Evolutionary conservation across 2,329 filamentous ascomycete genomes (phyloP).

Genomic region (Xylogone sp.): DNA sequence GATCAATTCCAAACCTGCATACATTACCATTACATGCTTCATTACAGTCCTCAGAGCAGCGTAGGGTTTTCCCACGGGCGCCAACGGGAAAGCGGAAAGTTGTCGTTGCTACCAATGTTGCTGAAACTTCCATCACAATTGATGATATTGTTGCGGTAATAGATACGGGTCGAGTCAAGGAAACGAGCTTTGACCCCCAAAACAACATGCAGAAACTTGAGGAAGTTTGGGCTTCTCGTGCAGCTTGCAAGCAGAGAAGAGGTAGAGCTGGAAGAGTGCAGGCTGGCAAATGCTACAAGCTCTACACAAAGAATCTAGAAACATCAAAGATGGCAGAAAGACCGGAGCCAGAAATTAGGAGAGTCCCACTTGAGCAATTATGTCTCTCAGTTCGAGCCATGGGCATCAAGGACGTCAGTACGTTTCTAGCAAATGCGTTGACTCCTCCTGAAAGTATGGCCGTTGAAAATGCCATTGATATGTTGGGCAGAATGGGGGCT

Average conservation of each 20-base stretch:
- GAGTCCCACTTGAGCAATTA: conserved; percentile 90
- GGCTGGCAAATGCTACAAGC: conserved; percentile 88
- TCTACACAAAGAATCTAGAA: conserved; percentile 86
- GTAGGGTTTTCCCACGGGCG: conserved; percentile 74
- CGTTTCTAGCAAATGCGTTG: conserved; percentile 79
- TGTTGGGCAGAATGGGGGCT: conserved; percentile 82
- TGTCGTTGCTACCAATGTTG: conserved; percentile 92
- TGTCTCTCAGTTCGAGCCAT: conserved; percentile 94
- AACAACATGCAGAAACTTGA: conserved; percentile 93
- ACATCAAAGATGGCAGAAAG: conserved; percentile 75
- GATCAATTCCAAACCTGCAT: conserved; percentile 62
- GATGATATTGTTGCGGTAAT: conserved; percentile 96
- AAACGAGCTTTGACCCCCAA: conserved; percentile 87
- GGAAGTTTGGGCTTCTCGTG: conserved; percentile 91
- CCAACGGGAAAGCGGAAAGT: conserved; percentile 84
- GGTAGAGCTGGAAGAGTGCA: conserved; percentile 92
- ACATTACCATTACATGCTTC: conserved; percentile 90
- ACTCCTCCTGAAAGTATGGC: conserved; percentile 84
- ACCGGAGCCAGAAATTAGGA: conserved; percentile 88
- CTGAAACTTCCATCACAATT: conserved; percentile 97
- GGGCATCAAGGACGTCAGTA: conserved; percentile 78
- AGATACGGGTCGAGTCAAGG: conserved; percentile 92
- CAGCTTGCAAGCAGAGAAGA: conserved; percentile 89
- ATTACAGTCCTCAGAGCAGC: conserved; percentile 82
- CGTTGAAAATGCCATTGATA: conserved; percentile 77